Conservation (phyloP, 2,329 filamentous ascomycete genomes). For the Fusarium miscanthi region DNA sequence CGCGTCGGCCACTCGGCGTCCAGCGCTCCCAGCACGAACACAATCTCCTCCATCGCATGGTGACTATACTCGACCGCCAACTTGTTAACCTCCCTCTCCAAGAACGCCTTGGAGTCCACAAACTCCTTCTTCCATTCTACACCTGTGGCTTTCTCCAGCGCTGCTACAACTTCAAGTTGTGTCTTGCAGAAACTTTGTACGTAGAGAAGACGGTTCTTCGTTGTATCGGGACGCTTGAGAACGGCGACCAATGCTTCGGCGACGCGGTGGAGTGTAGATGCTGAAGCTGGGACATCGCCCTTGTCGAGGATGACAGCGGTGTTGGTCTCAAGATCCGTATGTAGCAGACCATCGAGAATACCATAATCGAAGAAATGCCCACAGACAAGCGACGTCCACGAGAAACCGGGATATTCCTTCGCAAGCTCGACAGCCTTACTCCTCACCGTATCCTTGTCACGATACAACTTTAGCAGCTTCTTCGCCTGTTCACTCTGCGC, state of each 20-base stretch:
- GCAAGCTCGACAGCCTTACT: constrained; percentile 46
- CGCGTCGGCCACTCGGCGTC: constrained; percentile 61
- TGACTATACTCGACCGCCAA: constrained; percentile 51
- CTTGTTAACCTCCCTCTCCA: constrained; percentile 53
- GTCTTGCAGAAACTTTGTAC: constrained; percentile 60
- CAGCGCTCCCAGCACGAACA: constrained; percentile 60
- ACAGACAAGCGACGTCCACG: constrained; percentile 62
- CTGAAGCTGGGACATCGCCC: constrained; percentile 60
- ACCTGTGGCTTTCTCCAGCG: constrained; percentile 63
- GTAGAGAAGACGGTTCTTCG: constrained; percentile 62
- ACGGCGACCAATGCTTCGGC: constrained; percentile 62
- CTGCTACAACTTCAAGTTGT: constrained; percentile 59
- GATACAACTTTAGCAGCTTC: constrained; percentile 49
- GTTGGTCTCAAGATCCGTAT: constrained; percentile 58
- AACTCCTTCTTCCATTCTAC: constrained; percentile 50
- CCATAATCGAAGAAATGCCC: constrained; percentile 64
- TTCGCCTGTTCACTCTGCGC: constrained; percentile 51
- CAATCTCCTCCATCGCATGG: constrained; percentile 58
- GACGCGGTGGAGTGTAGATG: constrained; percentile 61
- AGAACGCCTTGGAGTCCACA: constrained; percentile 54
- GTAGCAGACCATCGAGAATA: constrained; percentile 49
- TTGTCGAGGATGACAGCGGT: constrained; percentile 62
- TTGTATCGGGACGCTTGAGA: constrained; percentile 61
- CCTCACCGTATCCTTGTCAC: constrained; percentile 50
- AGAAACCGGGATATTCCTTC: constrained; percentile 54